Evolutionary conservation across 768 basidiomycete species (phyloP), one percentile per base, ranked within the genome.

Genomic region (Leccinum broughii): DNA sequence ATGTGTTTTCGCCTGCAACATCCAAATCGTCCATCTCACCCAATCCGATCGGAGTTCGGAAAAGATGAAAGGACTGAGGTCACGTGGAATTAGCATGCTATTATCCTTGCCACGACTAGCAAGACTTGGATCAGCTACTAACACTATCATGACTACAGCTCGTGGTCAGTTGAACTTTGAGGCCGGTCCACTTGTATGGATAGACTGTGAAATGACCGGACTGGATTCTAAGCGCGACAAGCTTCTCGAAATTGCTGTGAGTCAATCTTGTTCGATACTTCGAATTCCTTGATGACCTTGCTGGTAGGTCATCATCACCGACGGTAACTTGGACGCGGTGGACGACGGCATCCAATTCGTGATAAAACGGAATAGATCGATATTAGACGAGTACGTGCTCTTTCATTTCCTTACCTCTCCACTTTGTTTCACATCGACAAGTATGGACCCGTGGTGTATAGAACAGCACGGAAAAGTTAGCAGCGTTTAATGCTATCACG

Each of bases 171-270:
- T 70, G 9, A 61, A 50, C 50, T 62, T 52, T 5, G 46, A 61
- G 11, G 51, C 51, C 1, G 68, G 66, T 5, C 68, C 68, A 7
- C 61, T 70, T 7, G 68, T 68, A 50, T 94, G 92, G 92, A 81
- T 93, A 54, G 92, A 94, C 72, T 92, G 90, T 66, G 92, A 94
- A 76, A 94, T 93, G 83, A 93, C 92, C 3, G 92, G 92, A 4
- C 79, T 94, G 41, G 74, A 89, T 67, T 81, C 81, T 4, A 78
- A 80, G 52, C 85, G 75, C 44, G 89, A 93, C 73, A 85, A 82
- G 63, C 83, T 93, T 30, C 70, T 94, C 3, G 94, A 96, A 74
- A 89, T 95, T 68, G 90, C 89, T 11, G 90, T 69, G 50, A 53
- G 69, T 59, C 1, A 17, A 53, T 22, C 17, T n/a, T 51, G 32